phyloP scores from a whole-genome alignment of 352 stramenopile species.

The Pythium brassicae region DNA sequence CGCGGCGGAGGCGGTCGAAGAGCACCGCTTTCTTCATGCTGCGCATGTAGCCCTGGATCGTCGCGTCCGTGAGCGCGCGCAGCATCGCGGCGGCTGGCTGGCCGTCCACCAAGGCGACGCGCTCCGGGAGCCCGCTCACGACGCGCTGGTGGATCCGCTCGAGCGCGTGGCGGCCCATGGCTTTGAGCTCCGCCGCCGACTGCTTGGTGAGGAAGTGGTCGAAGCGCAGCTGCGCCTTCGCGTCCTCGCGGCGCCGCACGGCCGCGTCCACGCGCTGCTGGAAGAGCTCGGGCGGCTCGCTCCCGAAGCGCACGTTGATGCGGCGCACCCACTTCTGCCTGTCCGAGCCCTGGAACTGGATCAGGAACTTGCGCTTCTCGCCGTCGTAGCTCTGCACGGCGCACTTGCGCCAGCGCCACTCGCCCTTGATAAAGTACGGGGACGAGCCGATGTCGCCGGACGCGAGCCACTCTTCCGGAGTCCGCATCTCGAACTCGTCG shows the following conservation, averaged over 20 bases:
- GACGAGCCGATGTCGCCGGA: conserved; percentile 41
- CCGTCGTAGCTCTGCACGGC: conserved; percentile 61
- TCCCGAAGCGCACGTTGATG: conserved; percentile 92
- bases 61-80: conserved; percentile 81
- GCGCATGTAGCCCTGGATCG: conserved; percentile 87
- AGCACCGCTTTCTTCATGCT: conserved; percentile 92
- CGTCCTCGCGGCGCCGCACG: conserved; percentile 47
- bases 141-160: conserved; percentile 84
- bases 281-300: conserved; percentile 65
- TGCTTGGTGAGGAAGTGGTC: conserved; percentile 89
- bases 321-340: conserved; percentile 82
- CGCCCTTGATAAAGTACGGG: conserved; percentile 80
- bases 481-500: conserved; percentile 74
- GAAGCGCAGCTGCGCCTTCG: conserved; percentile 87
- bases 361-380: conserved; percentile 59
- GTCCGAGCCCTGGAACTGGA: conserved; percentile 86
- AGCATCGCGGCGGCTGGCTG: conserved; percentile 60
- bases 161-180: conserved; percentile 76
- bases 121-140: conserved; percentile 66
- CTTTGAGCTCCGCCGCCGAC: conserved; percentile 54
- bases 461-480: conserved; percentile 74
- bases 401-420: conserved; percentile 83
- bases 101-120: conserved; percentile 54
- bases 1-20: conserved; percentile 47
- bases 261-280: conserved; percentile 72